Evolutionary conservation across 495 filamentous ascomycete genomes (phyloP), one percentile per base, ranked within the genome.

Genomic region (Aspergillus indologenus): DNA sequence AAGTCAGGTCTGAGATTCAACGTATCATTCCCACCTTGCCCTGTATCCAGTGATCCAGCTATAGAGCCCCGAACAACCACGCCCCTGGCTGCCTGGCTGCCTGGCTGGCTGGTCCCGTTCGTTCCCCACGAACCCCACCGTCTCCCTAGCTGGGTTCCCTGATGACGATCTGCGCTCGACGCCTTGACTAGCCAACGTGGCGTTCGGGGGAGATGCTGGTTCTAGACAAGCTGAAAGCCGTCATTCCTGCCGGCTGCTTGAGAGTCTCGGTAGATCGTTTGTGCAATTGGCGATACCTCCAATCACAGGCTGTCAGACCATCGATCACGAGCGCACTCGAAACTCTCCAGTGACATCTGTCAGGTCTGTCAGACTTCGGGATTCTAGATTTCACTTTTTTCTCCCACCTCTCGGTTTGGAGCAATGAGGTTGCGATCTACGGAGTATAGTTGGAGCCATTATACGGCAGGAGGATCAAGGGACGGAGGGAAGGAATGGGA

Each of bases 61-160:
- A 40, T 11, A 40, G 2, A 40, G 26, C 26, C 34, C 34, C 34
- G 7, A 15, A 40, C 21, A n/a, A n/a, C 29, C 45, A 8, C 48
- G 49, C 60, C 61, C 64, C 61, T 67, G 60, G 65, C 49, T 68
- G 65, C 65, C 60, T 68, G 62, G 59, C 54, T 64, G 65, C 61
- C 62, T 67, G 57, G 58, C 47, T 46, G 47, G 31, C 26, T 52
- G 47, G 22, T 48, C 19, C 21, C 46, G 56, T 53, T 60, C 26
- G 48, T 56, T 61, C 53, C 59, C 61, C 61, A 63, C 59, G 52
- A 61, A 60, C 61, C 34, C 61, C 45, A 62, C 57, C 43, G 19
- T 45, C 18, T 34, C 23, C 19, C 40, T 54, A 51, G 60, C 42
- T 22, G 21, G 50, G 55, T 53, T 61, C 59, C 55, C 53, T 64